Base-by-base conservation (phyloP, 306 rosid genomes). In the Dryas octopetala region DNA sequence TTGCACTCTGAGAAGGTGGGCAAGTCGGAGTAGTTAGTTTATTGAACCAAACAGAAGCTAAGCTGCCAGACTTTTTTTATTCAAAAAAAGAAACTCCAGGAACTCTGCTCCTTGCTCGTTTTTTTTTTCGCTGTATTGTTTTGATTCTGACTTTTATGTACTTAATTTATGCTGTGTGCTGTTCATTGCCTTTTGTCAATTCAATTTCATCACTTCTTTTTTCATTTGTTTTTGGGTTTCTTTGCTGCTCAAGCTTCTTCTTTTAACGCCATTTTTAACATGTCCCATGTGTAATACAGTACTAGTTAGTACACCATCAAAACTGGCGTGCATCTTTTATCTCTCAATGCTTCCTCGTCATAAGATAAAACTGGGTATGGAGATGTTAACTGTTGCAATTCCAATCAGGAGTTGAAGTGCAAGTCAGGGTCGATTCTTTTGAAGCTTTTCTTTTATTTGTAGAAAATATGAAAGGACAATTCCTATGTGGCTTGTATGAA, bases 1-100 rank as follows among this genome's bases (percentile, higher is more conserved):
- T 73, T 86, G 87, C 83, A 84, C 92, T 59, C 82, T 88, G 79
- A 92, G 97, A 87, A 92, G 90, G 87, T 96, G 90, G 98, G 65
- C 93, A 6, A 85, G 89, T 68, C 87, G 94, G 74, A 82, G 84
- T 54, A 77, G 83, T 79, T 67, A 44, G 63, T 46, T 72, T 38
- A 32, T 50, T 71, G 62, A 78, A 72, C 60, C 43, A 46, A 40
- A 38, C 28, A 45, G 14, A 15, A 76, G 54, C 57, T 52, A 32
- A 50, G 5, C 60, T 4, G 19, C 19, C 9, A 23, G 23, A 23
- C 23, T 23, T 23, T 23, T 23, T 23, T 23, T 23, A 23, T 23
- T 23, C 23, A 23, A 23, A 23, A 64, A 41, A 4, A 51, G 6
- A 59, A 19, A 15, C 16, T 62, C 62, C 47, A 47, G 46, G 45